Conservation (phyloP, 1,284 basidiomycete species). For the Cutaneotrichosporon sp. region DNA sequence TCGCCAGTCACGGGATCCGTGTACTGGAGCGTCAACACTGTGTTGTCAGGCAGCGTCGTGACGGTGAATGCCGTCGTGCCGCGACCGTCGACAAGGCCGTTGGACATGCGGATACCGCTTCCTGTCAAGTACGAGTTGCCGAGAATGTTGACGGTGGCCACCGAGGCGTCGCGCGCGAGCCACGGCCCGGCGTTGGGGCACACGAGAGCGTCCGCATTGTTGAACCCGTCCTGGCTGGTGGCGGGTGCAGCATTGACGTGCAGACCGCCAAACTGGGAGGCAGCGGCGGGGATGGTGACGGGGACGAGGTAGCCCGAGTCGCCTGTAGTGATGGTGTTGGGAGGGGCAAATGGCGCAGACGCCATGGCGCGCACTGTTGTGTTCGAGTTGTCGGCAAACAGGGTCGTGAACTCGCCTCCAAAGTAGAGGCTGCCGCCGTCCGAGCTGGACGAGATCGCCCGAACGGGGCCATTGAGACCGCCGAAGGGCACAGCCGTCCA, state of each 20-base stretch:
- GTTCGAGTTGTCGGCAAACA: conserved; percentile 60
- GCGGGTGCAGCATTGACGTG: conserved; percentile 72
- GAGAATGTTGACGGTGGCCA: conserved; percentile 72
- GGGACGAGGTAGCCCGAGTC: conserved; percentile 90
- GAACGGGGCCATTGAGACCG: conserved; percentile 77
- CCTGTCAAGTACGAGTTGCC: conserved; percentile 63
- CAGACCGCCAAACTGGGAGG: conserved; percentile 51
- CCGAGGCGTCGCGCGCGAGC: conserved; percentile 73
- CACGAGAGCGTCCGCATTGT: conserved; percentile 71
- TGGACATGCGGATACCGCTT: conserved; percentile 82
- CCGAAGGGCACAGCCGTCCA: conserved; percentile 70
- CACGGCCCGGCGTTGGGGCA: conserved; percentile 78
- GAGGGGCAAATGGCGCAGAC: conserved; percentile 43
- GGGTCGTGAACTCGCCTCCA: conserved; percentile 80
- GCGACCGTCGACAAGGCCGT: conserved; percentile 77
- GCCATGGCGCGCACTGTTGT: conserved; percentile 70
- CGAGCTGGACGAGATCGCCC: conserved; percentile 72
- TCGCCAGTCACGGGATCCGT: conserved; percentile 72
- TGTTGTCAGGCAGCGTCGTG: conserved; percentile 84
- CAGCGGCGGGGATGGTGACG: conserved; percentile 64
- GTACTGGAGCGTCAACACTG: conserved; percentile 72
- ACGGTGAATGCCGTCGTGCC: conserved; percentile 84
- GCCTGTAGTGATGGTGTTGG: conserved; percentile 68
- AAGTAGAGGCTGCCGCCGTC: conserved; percentile 78
- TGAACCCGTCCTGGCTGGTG: conserved; percentile 65